These are phyloP conservation scores for Aspergillus quadrilineatus DNA, from an alignment of 2,329 filamentous ascomycete species.

Conservation along the genomic window DNA sequence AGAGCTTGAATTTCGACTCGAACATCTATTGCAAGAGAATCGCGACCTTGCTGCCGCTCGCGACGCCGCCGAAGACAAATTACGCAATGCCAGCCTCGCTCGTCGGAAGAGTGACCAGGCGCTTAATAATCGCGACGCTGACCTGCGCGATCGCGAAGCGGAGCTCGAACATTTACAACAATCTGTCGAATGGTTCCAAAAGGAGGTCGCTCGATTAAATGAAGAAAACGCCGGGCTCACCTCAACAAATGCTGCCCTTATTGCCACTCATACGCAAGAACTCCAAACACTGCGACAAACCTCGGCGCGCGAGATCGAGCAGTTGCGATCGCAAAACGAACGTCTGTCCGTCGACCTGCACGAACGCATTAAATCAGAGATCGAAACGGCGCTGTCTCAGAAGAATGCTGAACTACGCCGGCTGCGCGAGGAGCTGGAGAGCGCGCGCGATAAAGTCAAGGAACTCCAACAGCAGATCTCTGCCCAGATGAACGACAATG, in stretches of 20 bases:
- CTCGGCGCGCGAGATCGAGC: conserved; percentile 67
- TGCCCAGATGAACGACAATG: conserved; percentile 63
- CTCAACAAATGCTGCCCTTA: conserved; percentile 74
- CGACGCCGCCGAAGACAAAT: conserved; percentile 63
- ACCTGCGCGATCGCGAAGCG: conserved; percentile 76
- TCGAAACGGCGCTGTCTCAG: conserved; percentile 66
- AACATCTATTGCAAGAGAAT: conserved; percentile 84
- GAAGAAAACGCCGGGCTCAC: conserved; percentile 79
- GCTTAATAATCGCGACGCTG: conserved; percentile 64
- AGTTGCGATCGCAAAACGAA: conserved; percentile 63
- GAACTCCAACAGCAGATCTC: conserved; percentile 61
- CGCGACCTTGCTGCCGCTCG: conserved; percentile 72
- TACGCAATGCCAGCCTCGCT: conserved; percentile 56
- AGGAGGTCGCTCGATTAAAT: conserved; percentile 75
- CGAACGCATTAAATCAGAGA: conserved; percentile 60
- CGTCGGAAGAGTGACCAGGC: conserved; percentile 57
- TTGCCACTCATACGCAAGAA: conserved; percentile 71
- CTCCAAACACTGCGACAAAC: conserved; percentile 63
- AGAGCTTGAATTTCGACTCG: conserved; percentile 82
- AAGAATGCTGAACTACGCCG: conserved; percentile 82
- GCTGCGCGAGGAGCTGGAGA: conserved; percentile 74
- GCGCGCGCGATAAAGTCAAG: conserved; percentile 63
- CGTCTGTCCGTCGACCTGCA: conserved; percentile 64
- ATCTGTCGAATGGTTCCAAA: conserved; percentile 75
- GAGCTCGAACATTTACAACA: conserved; percentile 81